phyloP scores from a whole-genome alignment of 1,139 yeast genomes.

The Taphrina communis region DNA sequence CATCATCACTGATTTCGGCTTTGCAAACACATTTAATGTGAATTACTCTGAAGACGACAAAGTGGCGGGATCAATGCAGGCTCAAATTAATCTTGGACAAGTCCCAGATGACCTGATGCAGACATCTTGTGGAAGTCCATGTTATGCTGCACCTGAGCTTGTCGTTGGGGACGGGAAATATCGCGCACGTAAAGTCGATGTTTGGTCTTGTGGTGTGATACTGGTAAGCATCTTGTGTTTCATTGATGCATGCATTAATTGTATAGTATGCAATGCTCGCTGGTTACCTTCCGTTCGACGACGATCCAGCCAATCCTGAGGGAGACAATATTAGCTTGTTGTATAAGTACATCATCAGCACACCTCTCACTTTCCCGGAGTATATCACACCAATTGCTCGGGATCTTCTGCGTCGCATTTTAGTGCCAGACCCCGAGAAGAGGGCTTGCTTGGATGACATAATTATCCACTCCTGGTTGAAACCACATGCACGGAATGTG shows the following conservation, averaged over 20 bases:
- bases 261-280: constrained; percentile 84
- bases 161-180: constrained; percentile 87
- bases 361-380: constrained; percentile 94
- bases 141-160: constrained; percentile 97
- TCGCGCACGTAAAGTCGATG: constrained; percentile 92
- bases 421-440: constrained; percentile 83
- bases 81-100: not conserved
- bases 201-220: constrained; percentile 96
- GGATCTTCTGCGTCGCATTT: constrained; percentile 81
- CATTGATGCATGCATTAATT: not conserved
- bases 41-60: constrained; percentile 51
- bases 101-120: constrained; percentile 71
- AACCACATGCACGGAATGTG: constrained; percentile 62
- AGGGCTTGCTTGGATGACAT: constrained; percentile 74
- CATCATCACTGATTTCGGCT: constrained; percentile 82
- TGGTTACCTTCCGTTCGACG: constrained; percentile 97
- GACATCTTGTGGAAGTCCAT: constrained; percentile 96
- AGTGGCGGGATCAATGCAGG: constrained; percentile 7
- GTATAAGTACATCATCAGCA: constrained; percentile 87
- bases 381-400: constrained; percentile 90
- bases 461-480: constrained; percentile 83
- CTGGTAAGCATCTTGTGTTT: constrained; percentile 49
- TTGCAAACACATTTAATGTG: constrained; percentile 82
- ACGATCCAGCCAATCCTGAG: constrained; percentile 94
- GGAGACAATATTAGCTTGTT: constrained; percentile 91